Percentiles rank a stretch among this genome's conserved stretches.
Evolutionary conservation across 2,329 filamentous ascomycete species (phyloP).

Genomic region (Colletotrichum ledebouriae): DNA sequence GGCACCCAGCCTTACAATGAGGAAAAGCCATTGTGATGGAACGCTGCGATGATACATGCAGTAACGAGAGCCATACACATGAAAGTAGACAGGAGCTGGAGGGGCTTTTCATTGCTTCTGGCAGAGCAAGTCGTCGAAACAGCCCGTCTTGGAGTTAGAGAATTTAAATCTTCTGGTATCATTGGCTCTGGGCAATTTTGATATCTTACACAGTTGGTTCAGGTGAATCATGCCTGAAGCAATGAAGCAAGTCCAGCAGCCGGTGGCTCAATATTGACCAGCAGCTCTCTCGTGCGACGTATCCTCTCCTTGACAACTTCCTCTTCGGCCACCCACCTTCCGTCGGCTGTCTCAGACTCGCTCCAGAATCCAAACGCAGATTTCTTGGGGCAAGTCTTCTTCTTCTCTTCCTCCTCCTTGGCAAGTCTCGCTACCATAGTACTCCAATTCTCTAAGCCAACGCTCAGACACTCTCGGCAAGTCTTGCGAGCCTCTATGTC

Average conservation of each 20-base stretch:
- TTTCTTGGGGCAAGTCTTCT: slow-evolving; percentile 46
- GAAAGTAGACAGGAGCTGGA: background rate
- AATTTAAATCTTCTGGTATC: slow-evolving; percentile 25
- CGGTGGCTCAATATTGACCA: slow-evolving; percentile 62
- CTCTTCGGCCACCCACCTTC: slow-evolving; percentile 68
- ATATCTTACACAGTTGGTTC: slow-evolving; percentile 2
- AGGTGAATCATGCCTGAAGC: slow-evolving; percentile 56
- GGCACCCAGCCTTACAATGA: background rate
- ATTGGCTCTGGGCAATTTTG: slow-evolving; percentile 9
- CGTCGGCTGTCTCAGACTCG: slow-evolving; percentile 51
- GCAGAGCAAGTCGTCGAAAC: background rate
- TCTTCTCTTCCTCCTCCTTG: slow-evolving; percentile 59
- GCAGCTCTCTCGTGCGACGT: slow-evolving; percentile 63
- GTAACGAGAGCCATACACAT: background rate
- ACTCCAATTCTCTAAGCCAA: slow-evolving; percentile 85
- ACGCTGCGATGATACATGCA: background rate
- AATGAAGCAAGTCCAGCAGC: slow-evolving; percentile 51
- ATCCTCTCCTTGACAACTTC: slow-evolving; percentile 66
- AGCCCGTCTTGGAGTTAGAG: background rate
- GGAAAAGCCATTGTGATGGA: background rate
- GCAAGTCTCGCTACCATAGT: slow-evolving; percentile 80
- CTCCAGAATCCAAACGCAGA: slow-evolving; percentile 59
- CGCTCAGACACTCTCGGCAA: slow-evolving; percentile 82
- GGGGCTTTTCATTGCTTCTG: background rate
- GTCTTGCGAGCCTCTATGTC: slow-evolving; percentile 57